Percentiles rank a stretch among this genome's conserved stretches.
Conservation (phyloP, 2,329 filamentous ascomycete species). For the Hortaea sp. region DNA sequence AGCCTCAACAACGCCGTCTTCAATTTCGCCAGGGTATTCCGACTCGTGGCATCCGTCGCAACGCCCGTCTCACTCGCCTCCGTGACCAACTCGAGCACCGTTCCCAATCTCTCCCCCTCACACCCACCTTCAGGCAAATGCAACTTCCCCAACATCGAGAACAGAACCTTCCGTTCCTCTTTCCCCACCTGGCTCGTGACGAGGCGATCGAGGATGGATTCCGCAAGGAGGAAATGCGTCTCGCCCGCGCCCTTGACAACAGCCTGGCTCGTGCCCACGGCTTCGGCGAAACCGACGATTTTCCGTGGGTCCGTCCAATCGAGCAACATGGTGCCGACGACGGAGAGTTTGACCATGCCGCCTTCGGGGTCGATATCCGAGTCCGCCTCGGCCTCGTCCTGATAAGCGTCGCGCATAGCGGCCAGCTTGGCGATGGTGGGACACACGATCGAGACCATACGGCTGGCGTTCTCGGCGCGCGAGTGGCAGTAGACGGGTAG, state of each 20-base stretch:
- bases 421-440: constrained; percentile 63
- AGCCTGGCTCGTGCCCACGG: constrained; percentile 8
- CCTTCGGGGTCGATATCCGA: constrained; percentile 60
- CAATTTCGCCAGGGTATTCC: constrained; percentile 47
- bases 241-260: constrained; percentile 14
- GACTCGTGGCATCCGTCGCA: constrained; percentile 42
- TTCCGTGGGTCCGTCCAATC: constrained; percentile 95
- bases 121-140: constrained; percentile 52
- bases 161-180: constrained; percentile 77
- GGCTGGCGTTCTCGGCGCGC: constrained; percentile 66
- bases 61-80: constrained; percentile 41
- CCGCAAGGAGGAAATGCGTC: constrained; percentile 69
- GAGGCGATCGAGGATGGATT: constrained; percentile 65
- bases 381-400: constrained; percentile 44
- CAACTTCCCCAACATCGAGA: constrained; percentile 71
- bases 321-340: constrained; percentile 71
- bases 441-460: constrained; percentile 67
- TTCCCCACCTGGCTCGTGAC: constrained; percentile 52
- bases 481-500: constrained; percentile 90
- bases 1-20: constrained; percentile 42
- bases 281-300: constrained; percentile 34
- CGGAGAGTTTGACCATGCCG: constrained; percentile 59
- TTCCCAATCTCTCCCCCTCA: constrained; percentile 23
- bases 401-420: constrained; percentile 21
- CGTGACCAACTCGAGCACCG: constrained; percentile 35